Evolutionary conservation across 257 asterid genomes (phyloP), one percentile per base, ranked within the genome.

Genomic region (Prunella vulgaris): DNA sequence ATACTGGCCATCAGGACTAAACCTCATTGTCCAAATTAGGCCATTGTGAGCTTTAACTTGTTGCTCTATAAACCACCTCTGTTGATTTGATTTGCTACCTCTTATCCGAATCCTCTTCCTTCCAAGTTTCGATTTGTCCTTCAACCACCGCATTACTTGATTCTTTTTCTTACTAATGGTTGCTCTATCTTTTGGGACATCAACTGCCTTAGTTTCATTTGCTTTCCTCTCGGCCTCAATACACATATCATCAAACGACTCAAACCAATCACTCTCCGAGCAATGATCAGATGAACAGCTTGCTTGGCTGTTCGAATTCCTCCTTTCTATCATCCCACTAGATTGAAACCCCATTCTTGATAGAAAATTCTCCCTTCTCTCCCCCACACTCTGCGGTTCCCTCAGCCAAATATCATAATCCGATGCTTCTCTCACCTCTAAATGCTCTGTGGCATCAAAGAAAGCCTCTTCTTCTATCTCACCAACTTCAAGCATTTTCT

Each of bases 1-100:
- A 83, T 72, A 88, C 17, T 76, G 74, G 7, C 97, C 93, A 62
- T 92, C 93, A 0, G 91, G 93, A 40, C 98, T 90, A 52, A 88
- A 90, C 81, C 85, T 88, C 96, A 92, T 84, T 1, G 93, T 73
- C 90, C 85, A 69, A 32, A 92, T 86, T 21, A 69, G 72, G 17
- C 97, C 97, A 0, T 64, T 48, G 46, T 92, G 98, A 24, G 93
- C 95, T 33, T 70, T 69, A 61, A 92, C 62, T 68, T 82, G 84
- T 77, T 92, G 96, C 32, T 92, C 95, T 78, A 62, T 71, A 22
- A 24, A 80, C 72, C 53, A 74, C 79, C 88, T 92, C 62, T 77
- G 72, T 69, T 73, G 86, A 28, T 65, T 74, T 2, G 42, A 35
- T 9, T 7, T 35, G 2, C 10, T 7, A 35, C 12, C 38, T 32